Evolutionary conservation across 352 stramenopile genomes (phyloP).

Genomic region (Globisporangium recalcitrans): DNA sequence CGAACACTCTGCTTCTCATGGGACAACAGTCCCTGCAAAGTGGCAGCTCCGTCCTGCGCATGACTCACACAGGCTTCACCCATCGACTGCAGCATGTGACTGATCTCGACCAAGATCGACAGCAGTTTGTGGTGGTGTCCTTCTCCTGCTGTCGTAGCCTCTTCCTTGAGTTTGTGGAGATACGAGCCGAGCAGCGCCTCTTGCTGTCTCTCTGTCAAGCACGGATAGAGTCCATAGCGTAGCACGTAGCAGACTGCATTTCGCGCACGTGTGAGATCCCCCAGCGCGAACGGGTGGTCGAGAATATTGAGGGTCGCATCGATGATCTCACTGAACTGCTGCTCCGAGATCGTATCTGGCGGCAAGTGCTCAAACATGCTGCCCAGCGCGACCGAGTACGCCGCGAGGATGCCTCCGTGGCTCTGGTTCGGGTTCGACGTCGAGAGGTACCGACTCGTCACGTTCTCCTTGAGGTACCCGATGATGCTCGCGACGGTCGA

Average conservation of each 20-base stretch:
- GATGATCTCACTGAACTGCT: conserved; percentile 63
- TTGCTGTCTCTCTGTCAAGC: conserved; percentile 66
- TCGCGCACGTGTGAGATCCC: conserved; percentile 69
- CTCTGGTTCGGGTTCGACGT: conserved; percentile 36
- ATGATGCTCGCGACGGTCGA: conserved; percentile 72
- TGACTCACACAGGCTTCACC: conserved; percentile 53
- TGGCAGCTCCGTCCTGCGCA: conserved; percentile 27
- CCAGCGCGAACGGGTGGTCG: conserved; percentile 64
- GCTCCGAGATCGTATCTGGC: conserved; percentile 49
- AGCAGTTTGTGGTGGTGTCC: conserved; percentile 68
- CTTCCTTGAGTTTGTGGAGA: conserved; percentile 43
- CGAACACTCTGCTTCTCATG: conserved; percentile 77
- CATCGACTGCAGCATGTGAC: conserved; percentile 65
- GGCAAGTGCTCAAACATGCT: conserved; percentile 77
- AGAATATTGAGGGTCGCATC: conserved; percentile 60
- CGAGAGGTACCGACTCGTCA: conserved; percentile 58
- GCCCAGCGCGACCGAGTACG: conserved; percentile 65
- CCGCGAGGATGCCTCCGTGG: conserved; percentile 64
- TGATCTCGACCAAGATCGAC: conserved; percentile 52
- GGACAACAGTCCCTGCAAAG: conserved; percentile 39
- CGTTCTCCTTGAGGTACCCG: conserved; percentile 71
- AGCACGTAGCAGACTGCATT: conserved; percentile 76
- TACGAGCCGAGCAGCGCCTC: conserved; percentile 56
- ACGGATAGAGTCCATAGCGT: conserved; percentile 54
- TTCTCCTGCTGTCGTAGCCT: conserved; percentile 23